phyloP scores from a whole-genome alignment of 495 filamentous ascomycete species.

The Neurospora sp. region DNA sequence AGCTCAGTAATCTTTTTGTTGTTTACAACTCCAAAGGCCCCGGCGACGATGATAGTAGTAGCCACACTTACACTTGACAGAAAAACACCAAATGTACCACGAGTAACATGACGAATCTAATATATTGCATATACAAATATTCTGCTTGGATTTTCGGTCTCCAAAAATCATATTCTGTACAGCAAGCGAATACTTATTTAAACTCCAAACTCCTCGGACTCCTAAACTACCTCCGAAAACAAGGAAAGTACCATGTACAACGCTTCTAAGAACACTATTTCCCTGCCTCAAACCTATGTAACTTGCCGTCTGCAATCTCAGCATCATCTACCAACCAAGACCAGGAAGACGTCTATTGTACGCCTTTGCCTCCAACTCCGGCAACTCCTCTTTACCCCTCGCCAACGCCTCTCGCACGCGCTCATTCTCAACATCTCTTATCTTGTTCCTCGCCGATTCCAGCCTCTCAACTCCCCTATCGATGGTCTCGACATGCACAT shows the following conservation, averaged over 20 bases:
- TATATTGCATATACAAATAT: not conserved
- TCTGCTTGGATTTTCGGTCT: not conserved
- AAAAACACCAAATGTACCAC: not conserved
- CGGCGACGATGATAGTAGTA: not conserved
- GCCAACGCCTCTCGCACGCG: slow-evolving; percentile 40
- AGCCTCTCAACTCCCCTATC: slow-evolving; percentile 55
- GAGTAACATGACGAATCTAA: not conserved
- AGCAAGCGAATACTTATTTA: not conserved
- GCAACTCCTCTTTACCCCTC: slow-evolving; percentile 19
- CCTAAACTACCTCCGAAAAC: not conserved
- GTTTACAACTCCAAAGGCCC: not conserved
- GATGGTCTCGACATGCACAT: slow-evolving; percentile 61
- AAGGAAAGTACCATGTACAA: not conserved
- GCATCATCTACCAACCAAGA: not conserved
- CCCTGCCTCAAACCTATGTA: not conserved
- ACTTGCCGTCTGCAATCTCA: not conserved
- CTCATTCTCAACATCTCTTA: slow-evolving; percentile 48
- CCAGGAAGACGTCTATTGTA: not conserved
- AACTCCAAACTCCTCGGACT: not conserved
- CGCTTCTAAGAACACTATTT: not conserved
- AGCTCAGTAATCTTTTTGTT: not conserved
- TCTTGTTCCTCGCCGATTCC: slow-evolving; percentile 44
- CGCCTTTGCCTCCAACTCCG: slow-evolving; percentile 6
- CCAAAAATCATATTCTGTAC: not conserved
- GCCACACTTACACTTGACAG: not conserved